Conservation (phyloP, 371 early-diverging fungal species). For the Mortierella sp. region DNA sequence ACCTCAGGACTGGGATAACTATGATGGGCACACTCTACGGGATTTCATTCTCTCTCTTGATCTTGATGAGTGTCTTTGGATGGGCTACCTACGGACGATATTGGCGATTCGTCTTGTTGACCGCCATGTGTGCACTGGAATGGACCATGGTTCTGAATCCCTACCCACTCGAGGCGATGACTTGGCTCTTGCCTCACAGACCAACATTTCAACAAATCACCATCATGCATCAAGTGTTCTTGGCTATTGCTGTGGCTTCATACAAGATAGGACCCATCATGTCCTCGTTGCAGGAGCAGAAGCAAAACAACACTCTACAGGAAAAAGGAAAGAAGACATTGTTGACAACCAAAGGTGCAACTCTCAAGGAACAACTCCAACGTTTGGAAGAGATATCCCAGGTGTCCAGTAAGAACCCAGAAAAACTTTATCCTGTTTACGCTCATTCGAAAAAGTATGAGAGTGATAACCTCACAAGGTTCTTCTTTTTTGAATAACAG, state of each 20-base stretch:
- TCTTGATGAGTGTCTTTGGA: slow-evolving; percentile 57
- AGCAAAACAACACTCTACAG: no score
- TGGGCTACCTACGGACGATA: slow-evolving; percentile 60
- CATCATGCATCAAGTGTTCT: slow-evolving; percentile 60
- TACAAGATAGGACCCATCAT: slow-evolving; percentile 63
- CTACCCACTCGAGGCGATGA: slow-evolving; percentile 11
- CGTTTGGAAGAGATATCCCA: background rate
- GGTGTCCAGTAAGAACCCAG: background rate
- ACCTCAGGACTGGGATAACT: slow-evolving; percentile 30
- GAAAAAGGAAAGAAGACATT: no score
- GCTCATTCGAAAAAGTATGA: background rate
- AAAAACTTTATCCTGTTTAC: no score
- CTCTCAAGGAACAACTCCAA: background rate
- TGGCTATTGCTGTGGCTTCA: slow-evolving; percentile 58
- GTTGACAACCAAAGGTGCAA: no score
- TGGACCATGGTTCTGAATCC: slow-evolving; percentile 38
- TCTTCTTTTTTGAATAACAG: background rate
- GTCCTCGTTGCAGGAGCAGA: slow-evolving; percentile 19
- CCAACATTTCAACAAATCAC: slow-evolving; percentile 58
- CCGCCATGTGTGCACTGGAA: slow-evolving; percentile 54
- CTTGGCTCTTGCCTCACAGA: slow-evolving; percentile 32
- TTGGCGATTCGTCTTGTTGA: slow-evolving; percentile 61
- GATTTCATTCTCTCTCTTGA: slow-evolving; percentile 46
- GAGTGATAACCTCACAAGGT: background rate
- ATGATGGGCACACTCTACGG: slow-evolving; percentile 49